Conservation (phyloP, 805 yeast species). For the Saccharomycopsis javanensis region DNA sequence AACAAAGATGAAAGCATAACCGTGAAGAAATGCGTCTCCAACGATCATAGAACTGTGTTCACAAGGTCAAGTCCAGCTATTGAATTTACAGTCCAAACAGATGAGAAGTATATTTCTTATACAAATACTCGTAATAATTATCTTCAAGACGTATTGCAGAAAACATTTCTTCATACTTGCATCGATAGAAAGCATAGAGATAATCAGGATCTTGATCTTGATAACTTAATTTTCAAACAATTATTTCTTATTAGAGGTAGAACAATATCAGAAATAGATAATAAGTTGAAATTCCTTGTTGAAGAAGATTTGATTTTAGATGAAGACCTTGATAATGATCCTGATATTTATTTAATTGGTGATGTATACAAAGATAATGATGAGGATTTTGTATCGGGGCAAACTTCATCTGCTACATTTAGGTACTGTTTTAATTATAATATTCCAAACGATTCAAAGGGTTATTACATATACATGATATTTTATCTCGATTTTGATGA, state of each 20-base stretch:
- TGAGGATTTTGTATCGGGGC: background rate
- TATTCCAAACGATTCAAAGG: conserved; percentile 10
- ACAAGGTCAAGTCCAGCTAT: background rate
- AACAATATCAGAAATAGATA: conserved; percentile 8
- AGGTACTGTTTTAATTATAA: conserved; percentile 12
- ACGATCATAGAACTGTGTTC: background rate
- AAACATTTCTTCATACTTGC: background rate
- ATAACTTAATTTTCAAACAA: conserved; percentile 13
- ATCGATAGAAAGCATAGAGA: background rate
- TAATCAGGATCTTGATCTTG: conserved; percentile 8
- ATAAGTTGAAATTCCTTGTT: conserved; percentile 6
- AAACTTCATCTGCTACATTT: conserved; percentile 11
- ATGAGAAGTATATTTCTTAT: conserved; percentile 14
- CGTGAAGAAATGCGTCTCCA: background rate
- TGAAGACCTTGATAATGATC: conserved; percentile 3
- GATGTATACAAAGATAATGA: conserved; percentile 19
- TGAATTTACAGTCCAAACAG: conserved; percentile 14
- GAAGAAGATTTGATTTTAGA: background rate
- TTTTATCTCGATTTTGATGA: conserved; percentile 8
- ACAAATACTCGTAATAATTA: conserved; percentile 2
- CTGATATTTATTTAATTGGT: conserved; percentile 15
- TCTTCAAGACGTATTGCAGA: background rate
- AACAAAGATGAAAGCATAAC: conserved; percentile 1
- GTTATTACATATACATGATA: conserved; percentile 11
- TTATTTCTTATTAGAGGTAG: conserved; percentile 14